Percentiles rank a stretch among this genome's conserved stretches.
phyloP scores from a whole-genome alignment of 2,329 filamentous ascomycete species.

The Berkeleyomyces basicola region DNA sequence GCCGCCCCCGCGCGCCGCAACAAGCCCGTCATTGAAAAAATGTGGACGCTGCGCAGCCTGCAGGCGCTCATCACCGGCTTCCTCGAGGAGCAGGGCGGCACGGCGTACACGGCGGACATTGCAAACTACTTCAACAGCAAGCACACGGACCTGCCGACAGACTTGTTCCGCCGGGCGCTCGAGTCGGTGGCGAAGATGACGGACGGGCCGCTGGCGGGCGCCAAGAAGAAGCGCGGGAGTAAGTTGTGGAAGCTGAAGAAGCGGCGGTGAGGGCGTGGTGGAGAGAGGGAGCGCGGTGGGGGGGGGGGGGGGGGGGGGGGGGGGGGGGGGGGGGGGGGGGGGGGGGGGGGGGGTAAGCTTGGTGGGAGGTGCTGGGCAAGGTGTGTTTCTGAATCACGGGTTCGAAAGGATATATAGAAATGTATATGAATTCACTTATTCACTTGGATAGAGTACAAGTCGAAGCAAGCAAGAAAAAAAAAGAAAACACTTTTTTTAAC shows the following conservation, averaged over 20 bases:
- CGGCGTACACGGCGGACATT: constrained; percentile 45
- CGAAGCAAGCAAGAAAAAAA: neutral
- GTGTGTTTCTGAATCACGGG: too few relatives aligned
- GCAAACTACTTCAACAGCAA: constrained; percentile 14
- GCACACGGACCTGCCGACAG: constrained; percentile 9
- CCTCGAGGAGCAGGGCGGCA: constrained; percentile 59
- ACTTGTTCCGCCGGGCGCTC: constrained; percentile 58
- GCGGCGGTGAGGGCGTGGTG: neutral
- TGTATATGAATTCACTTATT: too few relatives aligned
- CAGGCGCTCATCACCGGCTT: constrained; percentile 33
- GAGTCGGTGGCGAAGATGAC: constrained; percentile 59
- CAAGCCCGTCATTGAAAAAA: constrained; percentile 18
- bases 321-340: neutral
- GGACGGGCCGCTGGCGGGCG: constrained; percentile 21
- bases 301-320: neutral
- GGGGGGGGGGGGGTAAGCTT: neutral
- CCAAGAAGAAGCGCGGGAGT: constrained; percentile 31
- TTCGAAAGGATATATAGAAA: too few relatives aligned
- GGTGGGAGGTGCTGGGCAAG: too few relatives aligned
- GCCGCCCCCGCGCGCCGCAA: constrained; percentile 27
- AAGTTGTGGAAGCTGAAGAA: constrained; percentile 36
- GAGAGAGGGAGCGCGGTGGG: too few relatives aligned
- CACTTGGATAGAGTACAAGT: neutral
- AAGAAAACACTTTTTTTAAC: neutral
- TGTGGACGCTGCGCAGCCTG: constrained; percentile 8